Conservation (phyloP, 139 green algal species). For the Penium margaritaceum region DNA sequence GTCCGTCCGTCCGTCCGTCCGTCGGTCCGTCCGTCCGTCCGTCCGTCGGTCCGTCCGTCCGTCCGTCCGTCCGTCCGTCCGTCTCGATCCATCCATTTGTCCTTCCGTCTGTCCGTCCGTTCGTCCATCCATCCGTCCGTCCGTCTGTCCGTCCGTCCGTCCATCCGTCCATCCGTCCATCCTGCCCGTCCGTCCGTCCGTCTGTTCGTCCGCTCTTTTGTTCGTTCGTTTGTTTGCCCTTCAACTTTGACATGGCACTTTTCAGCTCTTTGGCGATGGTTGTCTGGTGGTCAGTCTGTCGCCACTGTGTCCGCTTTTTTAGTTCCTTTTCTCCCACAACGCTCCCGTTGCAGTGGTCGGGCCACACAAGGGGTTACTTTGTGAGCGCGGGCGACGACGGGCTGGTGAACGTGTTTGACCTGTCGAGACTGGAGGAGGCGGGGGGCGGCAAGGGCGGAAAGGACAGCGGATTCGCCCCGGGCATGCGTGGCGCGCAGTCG, state of each 20-base stretch:
- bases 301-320: not conserved
- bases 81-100: no score
- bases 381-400: constrained; percentile 29
- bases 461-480: no score
- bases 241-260: not conserved
- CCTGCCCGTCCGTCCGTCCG: no score
- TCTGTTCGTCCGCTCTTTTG: constrained; percentile 1
- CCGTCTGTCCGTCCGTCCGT: no score
- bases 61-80: no score
- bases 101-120: no score
- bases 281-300: no score
- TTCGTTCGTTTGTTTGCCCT: not conserved
- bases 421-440: constrained; percentile 2
- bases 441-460: not conserved
- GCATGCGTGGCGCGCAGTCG: not conserved
- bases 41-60: no score
- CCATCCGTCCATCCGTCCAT: no score
- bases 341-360: constrained; percentile 28
- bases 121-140: no score
- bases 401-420: constrained; percentile 38
- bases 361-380: constrained; percentile 14
- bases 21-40: no score
- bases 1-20: no score
- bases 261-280: not conserved
- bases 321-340: not conserved